Evolutionary conservation across 345 rosid genomes (phyloP).

Genomic region (Isatis tinctoria): DNA sequence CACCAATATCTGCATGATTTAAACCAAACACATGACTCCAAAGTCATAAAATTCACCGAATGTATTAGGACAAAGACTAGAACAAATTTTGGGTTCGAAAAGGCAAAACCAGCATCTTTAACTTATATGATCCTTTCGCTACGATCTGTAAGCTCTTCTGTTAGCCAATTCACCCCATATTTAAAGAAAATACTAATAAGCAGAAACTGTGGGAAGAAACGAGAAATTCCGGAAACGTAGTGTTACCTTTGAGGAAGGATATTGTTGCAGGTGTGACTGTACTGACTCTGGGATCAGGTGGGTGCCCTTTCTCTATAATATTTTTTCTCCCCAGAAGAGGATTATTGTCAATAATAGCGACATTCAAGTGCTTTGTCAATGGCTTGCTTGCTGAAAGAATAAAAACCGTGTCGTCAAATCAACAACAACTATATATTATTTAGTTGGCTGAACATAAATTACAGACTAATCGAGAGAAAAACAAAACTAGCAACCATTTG

Average conservation of each 20-base stretch:
- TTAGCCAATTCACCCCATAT: background rate
- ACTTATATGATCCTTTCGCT: background rate
- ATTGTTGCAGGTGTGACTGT: slow-evolving; percentile 86
- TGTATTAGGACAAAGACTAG: background rate
- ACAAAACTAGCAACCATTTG: background rate
- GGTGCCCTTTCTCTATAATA: slow-evolving; percentile 52
- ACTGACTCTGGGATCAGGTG: slow-evolving; percentile 93
- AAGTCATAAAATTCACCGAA: background rate
- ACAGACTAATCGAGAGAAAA: background rate
- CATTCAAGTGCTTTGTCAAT: slow-evolving; percentile 74
- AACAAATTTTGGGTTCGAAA: background rate
- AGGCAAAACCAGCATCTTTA: background rate
- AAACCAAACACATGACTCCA: background rate
- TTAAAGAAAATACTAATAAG: background rate
- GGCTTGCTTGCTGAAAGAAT: slow-evolving; percentile 68
- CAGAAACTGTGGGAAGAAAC: background rate
- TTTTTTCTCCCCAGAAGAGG: slow-evolving; percentile 55
- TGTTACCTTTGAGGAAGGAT: slow-evolving; percentile 74
- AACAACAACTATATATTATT: background rate
- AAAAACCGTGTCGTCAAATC: background rate
- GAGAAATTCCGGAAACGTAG: background rate
- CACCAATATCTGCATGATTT: slow-evolving; percentile 64
- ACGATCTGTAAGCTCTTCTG: background rate
- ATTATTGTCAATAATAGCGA: slow-evolving; percentile 83
- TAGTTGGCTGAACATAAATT: background rate